Evolutionary conservation across 2,329 filamentous ascomycete genomes (phyloP).

Genomic region (Sporothrix luriei): DNA sequence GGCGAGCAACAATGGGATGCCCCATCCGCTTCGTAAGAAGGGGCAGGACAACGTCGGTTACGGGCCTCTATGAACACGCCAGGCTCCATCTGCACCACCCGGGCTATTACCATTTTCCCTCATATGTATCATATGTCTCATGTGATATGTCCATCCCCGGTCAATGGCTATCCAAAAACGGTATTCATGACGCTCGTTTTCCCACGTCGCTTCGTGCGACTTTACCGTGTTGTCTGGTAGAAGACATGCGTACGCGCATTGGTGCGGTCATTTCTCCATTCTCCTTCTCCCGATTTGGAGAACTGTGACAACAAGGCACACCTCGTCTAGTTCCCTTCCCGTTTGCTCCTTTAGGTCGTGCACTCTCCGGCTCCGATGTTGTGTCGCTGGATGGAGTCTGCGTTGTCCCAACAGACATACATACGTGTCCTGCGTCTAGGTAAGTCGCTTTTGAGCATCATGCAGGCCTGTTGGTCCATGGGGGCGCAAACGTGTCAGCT

Average conservation of each 20-base stretch:
- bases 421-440: slow-evolving; percentile 21
- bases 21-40: neutral
- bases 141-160: neutral
- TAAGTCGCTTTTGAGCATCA: slow-evolving; percentile 2
- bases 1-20: neutral
- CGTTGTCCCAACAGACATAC: slow-evolving; percentile 7
- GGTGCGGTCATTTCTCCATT: neutral
- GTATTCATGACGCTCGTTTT: neutral
- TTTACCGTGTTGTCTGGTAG: neutral
- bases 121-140: slow-evolving; percentile 11
- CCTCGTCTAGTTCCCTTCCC: neutral
- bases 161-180: neutral
- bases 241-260: neutral
- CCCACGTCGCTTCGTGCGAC: slow-evolving; percentile 8
- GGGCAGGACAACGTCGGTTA: neutral
- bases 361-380: neutral
- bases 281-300: neutral
- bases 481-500: slow-evolving; percentile 22
- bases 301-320: neutral
- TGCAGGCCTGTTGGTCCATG: slow-evolving; percentile 5
- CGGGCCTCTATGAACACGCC: neutral
- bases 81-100: neutral
- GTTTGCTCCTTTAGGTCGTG: slow-evolving; percentile 11
- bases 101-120: neutral
- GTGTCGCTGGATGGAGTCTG: neutral